These are phyloP conservation scores for Paxillus rubicundulus DNA, from an alignment of 768 basidiomycete species.

Conservation along the genomic window DNA sequence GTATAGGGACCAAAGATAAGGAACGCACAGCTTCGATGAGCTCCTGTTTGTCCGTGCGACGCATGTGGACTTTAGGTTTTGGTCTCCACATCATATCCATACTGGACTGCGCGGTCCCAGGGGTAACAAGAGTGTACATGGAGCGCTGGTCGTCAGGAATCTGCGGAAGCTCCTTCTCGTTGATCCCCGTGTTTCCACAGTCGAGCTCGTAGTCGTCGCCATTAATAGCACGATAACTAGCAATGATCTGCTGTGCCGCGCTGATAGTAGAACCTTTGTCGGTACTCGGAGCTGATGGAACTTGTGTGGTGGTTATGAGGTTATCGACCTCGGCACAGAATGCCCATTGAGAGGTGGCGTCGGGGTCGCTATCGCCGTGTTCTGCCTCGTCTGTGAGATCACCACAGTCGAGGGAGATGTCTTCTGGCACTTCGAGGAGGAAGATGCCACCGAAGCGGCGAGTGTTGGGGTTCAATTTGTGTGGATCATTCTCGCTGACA, in stretches of 20 bases:
- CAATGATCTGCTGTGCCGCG: constrained; percentile 21
- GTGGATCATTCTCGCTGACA: background rate
- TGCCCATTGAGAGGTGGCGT: constrained; percentile 11
- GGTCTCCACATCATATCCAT: constrained; percentile 34
- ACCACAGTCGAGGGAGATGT: constrained; percentile 2
- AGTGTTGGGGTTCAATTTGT: constrained; percentile 13
- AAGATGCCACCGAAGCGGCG: constrained; percentile 29
- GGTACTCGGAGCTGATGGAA: background rate
- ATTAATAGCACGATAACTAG: constrained; percentile 17
- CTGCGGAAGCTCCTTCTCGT: constrained; percentile 16
- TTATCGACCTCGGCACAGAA: background rate
- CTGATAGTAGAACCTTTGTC: constrained; percentile 12
- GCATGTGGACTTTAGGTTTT: constrained; percentile 33
- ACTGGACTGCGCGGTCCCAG: constrained; percentile 8
- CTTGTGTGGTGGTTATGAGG: background rate
- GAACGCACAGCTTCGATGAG: constrained; percentile 41
- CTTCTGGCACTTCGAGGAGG: constrained; percentile 7
- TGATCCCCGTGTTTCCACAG: constrained; percentile 1
- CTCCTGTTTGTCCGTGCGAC: constrained; percentile 36
- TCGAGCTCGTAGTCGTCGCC: background rate
- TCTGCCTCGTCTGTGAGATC: constrained; percentile 15
- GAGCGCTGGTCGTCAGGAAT: constrained; percentile 26
- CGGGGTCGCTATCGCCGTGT: constrained; percentile 1
- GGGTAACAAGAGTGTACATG: constrained; percentile 21
- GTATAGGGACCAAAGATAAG: background rate